A percentile compares a stretch with the other conserved stretches of the same genome.
phyloP scores from a whole-genome alignment of 2,329 filamentous ascomycete species.

The Arachnomyces sp. region DNA sequence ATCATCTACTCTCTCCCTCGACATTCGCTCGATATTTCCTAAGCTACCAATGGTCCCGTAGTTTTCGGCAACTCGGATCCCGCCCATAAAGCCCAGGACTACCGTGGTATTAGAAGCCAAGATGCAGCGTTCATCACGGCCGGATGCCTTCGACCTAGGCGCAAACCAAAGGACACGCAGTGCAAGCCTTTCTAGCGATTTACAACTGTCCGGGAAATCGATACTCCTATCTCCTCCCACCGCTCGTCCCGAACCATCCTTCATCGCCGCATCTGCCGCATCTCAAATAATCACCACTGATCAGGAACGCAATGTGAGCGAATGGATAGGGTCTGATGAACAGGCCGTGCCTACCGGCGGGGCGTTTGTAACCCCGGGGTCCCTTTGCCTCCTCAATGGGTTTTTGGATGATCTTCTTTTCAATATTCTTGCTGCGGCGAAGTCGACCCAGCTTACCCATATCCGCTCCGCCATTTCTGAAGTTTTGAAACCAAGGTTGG shows the following conservation, averaged over 20 bases:
- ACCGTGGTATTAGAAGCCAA: neutral
- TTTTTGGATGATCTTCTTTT: conserved; percentile 93
- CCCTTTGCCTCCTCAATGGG: conserved; percentile 73
- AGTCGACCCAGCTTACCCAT: conserved; percentile 66
- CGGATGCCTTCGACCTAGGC: conserved; percentile 24
- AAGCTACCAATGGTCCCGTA: too few relatives aligned
- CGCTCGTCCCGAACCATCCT: conserved; percentile 71
- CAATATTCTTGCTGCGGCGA: conserved; percentile 73
- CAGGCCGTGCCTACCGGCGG: conserved; percentile 59
- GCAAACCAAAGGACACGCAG: conserved; percentile 30
- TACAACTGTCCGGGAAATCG: conserved; percentile 20
- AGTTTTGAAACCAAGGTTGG: conserved; percentile 81
- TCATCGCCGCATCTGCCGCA: conserved; percentile 80
- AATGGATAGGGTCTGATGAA: conserved; percentile 62
- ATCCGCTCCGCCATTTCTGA: conserved; percentile 78
- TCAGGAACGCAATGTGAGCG: conserved; percentile 65
- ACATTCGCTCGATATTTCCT: too few relatives aligned
- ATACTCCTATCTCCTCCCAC: conserved; percentile 57
- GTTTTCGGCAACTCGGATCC: too few relatives aligned
- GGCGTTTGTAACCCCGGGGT: conserved; percentile 63
- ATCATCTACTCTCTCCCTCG: too few relatives aligned
- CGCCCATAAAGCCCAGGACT: too few relatives aligned
- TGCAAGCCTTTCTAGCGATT: conserved; percentile 33
- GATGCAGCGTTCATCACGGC: conserved; percentile 25
- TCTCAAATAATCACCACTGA: conserved; percentile 88